Evolutionary conservation across 805 yeast genomes (phyloP).

Genomic region (Brettanomyces bruxellensis): DNA sequence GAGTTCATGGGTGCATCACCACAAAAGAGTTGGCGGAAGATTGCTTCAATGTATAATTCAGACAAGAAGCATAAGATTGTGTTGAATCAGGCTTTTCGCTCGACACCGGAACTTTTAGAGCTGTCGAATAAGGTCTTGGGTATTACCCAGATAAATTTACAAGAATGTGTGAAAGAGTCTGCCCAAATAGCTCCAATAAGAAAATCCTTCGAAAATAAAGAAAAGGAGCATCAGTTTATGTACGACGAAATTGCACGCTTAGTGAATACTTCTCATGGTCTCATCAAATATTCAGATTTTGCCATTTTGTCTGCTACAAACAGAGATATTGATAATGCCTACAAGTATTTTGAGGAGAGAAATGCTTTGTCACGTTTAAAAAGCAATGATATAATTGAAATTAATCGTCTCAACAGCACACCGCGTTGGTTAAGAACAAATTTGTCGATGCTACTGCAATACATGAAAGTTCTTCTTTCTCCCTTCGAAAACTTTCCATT

Average conservation of each 20-base stretch:
- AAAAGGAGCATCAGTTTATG: constrained; percentile 35
- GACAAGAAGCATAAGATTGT: constrained; percentile 22
- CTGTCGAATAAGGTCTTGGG: constrained; percentile 29
- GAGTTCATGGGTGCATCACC: constrained; percentile 48
- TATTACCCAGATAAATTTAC: constrained; percentile 4
- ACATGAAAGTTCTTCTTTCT: constrained; percentile 34
- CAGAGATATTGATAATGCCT: constrained; percentile 33
- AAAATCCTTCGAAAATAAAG: constrained; percentile 17
- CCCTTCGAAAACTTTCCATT: constrained; percentile 20
- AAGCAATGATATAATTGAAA: constrained; percentile 29
- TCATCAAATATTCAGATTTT: constrained; percentile 38
- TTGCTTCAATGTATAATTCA: constrained; percentile 10
- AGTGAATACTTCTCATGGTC: constrained; percentile 31
- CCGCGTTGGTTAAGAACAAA: constrained; percentile 44
- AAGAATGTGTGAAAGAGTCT: constrained; percentile 13
- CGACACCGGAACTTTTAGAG: constrained; percentile 46
- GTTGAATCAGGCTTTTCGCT: constrained; percentile 48
- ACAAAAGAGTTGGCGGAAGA: constrained; percentile 15
- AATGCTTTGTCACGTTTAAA: not conserved
- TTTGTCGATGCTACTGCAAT: constrained; percentile 37
- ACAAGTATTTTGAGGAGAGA: constrained; percentile 25
- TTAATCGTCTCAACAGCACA: constrained; percentile 33
- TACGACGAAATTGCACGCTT: constrained; percentile 35
- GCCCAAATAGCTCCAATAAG: constrained; percentile 15
- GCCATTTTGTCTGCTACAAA: constrained; percentile 47